Evolutionary conservation across 176 grass and related monocot genomes (phyloP), one percentile per base, ranked within the genome.

Genomic region (Dendrocalamus sinicus): DNA sequence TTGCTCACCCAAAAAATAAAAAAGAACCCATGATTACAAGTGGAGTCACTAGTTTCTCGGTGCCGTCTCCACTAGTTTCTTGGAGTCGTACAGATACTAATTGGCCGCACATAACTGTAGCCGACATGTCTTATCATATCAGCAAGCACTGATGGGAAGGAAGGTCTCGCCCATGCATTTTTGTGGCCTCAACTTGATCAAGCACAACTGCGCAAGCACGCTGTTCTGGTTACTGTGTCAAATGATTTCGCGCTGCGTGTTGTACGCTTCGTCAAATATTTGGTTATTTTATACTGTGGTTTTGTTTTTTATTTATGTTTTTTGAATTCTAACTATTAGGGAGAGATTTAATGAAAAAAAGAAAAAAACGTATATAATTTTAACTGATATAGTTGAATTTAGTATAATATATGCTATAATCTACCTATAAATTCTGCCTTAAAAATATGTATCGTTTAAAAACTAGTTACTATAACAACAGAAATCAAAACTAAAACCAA

Each of bases 101-200:
- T 52, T 63, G 83, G 43, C 12, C 30, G 12, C 57, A n/a, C 71
- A 50, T 0, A 20, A 61, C 57, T 64, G 55, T 26, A 78, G 35
- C 79, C 84, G 66, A 73, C 80, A 84, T 51, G 75, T 80, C 75
- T 54, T 61, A 35, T 78, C 85, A 52, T 53, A 84, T 52, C 68
- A 87, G 20, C n/a, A 17, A 35, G 16, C 40, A 60, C 48, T 28
- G 24, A 72, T 59, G 35, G 41, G 64, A 41, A 47, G 16, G 14
- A 12, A 41, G 28, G 45, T 6, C 5, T 84, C 58, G 82, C 71
- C 82, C 74, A 54, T 81, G 58, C 73, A 45, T 82, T 78, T 39
- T 9, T n/a, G 73, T 82, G 65, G 72, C 78, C 60, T 77, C 39
- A 43, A 45, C 73, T 47, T 77, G 39, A 35, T 81, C 78, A 46